phyloP scores from a whole-genome alignment of 495 filamentous ascomycete genomes.

The Lasiosphaeris hirsuta region DNA sequence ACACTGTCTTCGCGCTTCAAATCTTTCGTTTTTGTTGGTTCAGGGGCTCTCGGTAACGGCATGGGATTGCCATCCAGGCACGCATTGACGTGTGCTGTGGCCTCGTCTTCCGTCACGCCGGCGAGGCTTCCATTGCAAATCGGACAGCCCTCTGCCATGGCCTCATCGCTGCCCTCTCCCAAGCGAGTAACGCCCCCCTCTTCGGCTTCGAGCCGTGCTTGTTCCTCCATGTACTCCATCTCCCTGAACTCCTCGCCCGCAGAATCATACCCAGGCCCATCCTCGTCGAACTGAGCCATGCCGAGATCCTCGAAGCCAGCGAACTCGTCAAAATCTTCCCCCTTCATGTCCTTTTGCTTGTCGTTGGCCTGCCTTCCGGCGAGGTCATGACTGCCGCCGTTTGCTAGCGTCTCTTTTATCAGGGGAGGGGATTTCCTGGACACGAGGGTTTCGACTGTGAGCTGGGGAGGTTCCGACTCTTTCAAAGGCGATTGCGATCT shows the following conservation, averaged over 20 bases:
- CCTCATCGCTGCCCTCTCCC: neutral
- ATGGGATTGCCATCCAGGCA: slow-evolving; percentile 81
- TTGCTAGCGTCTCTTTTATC: slow-evolving; percentile 21
- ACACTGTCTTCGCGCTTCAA: slow-evolving; percentile 11
- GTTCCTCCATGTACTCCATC: slow-evolving; percentile 60
- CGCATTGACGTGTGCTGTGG: slow-evolving; percentile 78
- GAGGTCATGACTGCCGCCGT: slow-evolving; percentile 1
- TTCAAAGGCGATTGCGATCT: slow-evolving; percentile 7
- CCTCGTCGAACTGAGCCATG: slow-evolving; percentile 41
- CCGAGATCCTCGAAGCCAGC: slow-evolving; percentile 61
- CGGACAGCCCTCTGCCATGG: slow-evolving; percentile 58
- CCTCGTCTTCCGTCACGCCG: slow-evolving; percentile 56
- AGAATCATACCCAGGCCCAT: slow-evolving; percentile 41
- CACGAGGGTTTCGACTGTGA: slow-evolving; percentile 18
- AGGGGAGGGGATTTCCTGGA: slow-evolving; percentile 17
- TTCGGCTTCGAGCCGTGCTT: slow-evolving; percentile 54
- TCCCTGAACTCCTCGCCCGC: slow-evolving; percentile 63
- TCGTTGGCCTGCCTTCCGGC: neutral
- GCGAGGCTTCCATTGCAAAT: slow-evolving; percentile 65
- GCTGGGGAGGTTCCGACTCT: slow-evolving; percentile 4
- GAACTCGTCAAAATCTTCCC: slow-evolving; percentile 44
- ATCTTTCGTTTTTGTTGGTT: neutral
- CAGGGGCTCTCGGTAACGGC: slow-evolving; percentile 34
- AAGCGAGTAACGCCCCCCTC: slow-evolving; percentile 41
- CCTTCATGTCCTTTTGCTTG: neutral